phyloP scores from a whole-genome alignment of 2,329 filamentous ascomycete genomes.

The Aspergillus pseudoterreus region DNA sequence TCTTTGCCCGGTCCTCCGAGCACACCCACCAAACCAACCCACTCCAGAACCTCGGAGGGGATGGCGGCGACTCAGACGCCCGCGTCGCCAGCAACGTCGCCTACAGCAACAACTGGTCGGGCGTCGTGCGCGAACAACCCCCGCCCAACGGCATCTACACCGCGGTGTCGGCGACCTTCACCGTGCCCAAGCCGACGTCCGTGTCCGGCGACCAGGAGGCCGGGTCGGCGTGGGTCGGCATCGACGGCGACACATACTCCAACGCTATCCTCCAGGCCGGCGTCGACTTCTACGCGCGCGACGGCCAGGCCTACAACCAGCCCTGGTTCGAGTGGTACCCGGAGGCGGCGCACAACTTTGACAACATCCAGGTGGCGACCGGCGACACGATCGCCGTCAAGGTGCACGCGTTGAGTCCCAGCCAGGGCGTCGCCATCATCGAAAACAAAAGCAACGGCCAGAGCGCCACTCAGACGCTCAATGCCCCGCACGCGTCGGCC shows the following conservation, averaged over 20 bases:
- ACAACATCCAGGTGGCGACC: constrained; percentile 42
- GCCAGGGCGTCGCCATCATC: constrained; percentile 45
- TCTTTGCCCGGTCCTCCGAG: constrained; percentile 20
- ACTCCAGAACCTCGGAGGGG: constrained; percentile 10
- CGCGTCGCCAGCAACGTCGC: constrained; percentile 35
- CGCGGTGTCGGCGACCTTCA: constrained; percentile 43
- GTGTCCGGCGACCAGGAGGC: constrained; percentile 42
- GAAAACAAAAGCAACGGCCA: constrained; percentile 53
- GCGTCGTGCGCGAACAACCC: constrained; percentile 50
- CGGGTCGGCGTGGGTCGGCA: constrained; percentile 58
- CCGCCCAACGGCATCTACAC: constrained; percentile 47
- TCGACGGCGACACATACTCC: constrained; percentile 57
- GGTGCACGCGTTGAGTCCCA: constrained; percentile 37
- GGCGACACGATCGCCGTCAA: constrained; percentile 45
- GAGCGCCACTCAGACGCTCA: constrained; percentile 51
- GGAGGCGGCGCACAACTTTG: constrained; percentile 54
- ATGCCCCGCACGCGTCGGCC: constrained; percentile 35
- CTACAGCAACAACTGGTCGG: constrained; percentile 59
- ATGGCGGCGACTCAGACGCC: constrained; percentile 9
- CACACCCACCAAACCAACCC: constrained; percentile 24
- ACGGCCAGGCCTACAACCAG: constrained; percentile 43
- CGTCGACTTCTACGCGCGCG: constrained; percentile 52
- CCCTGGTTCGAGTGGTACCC: constrained; percentile 63
- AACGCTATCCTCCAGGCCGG: constrained; percentile 56
- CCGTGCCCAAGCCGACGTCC: constrained; percentile 48